Evolutionary conservation across 139 green algal genomes (phyloP), one percentile per base, ranked within the genome.

Genomic region (Picochlorum sp.): DNA sequence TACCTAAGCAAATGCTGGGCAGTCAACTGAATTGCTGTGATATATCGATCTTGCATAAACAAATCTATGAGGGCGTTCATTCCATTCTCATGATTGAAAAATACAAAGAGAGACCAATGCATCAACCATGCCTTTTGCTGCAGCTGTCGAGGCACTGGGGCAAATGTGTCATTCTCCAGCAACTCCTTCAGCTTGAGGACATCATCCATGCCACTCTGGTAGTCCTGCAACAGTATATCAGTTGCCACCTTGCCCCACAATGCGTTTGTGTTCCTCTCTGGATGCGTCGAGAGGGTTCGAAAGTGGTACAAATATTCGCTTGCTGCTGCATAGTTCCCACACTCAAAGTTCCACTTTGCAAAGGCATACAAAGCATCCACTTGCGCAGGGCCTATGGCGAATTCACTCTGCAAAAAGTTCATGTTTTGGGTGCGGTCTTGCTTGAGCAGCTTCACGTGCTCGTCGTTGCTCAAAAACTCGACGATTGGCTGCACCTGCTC

Each of bases 261-360:
- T 14, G 92, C 89, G 55, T 66, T 82, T 20, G 95, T 78, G 60
- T 80, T 86, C 58, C 81, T 76, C 74, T 95, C 85, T 28, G 73
- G 72, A 79, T 88, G 85, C 30, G 83, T 94, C 72, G 77, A 90
- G 31, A 98, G 84, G 26, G 79, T 87, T 63, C 87, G 83, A 82
- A 97, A 98, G 61, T 89, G 84, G 70, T 95, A 88, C 45, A 96
- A 79, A 54, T 96, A 92, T 72, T 98, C 94, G 26, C 85, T 79
- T 34, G 85, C 83, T 54, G 75, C 81, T 34, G 68, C 75, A 81
- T 99, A 99, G 88, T 97, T 97, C 49, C 94, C 94, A 74, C 94
- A 98, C 73, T 99, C 92, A 65, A 95, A 99, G 77, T 97, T 90
- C 79, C 95, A 97, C 82, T 96, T 96, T 41, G 94, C 94, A 63